phyloP scores from a whole-genome alignment of 2,329 filamentous ascomycete species.

The Pseudogymnoascus sp. region DNA sequence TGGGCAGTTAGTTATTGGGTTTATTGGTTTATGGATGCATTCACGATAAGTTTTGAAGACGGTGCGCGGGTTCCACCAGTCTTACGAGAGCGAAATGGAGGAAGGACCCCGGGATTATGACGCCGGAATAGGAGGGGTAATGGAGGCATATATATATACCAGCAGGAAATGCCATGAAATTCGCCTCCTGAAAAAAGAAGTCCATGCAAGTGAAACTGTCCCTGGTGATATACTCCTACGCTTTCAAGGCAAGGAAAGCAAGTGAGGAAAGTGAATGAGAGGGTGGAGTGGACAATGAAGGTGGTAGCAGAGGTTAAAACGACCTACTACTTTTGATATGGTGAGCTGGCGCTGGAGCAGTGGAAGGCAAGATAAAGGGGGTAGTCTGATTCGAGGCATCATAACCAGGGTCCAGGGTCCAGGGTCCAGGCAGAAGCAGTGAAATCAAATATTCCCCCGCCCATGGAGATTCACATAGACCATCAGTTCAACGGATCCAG shows the following conservation, averaged over 20 bases:
- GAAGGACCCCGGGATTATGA: not conserved
- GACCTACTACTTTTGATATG: not conserved
- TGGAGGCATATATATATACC: not conserved
- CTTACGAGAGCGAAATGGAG: not conserved
- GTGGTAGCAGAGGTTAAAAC: not conserved
- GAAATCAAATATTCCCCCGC: not conserved
- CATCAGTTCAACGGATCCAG: not conserved
- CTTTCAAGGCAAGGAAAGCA: not conserved
- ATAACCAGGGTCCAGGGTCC: not conserved
- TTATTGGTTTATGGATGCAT: not conserved
- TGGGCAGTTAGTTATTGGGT: not conserved
- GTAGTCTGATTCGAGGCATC: not conserved
- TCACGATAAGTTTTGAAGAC: not conserved
- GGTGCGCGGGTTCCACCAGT: not conserved
- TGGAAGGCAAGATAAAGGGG: not conserved
- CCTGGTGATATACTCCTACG: not conserved
- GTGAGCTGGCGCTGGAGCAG: not conserved
- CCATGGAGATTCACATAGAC: not conserved
- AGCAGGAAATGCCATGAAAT: not conserved
- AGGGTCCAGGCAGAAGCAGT: not conserved
- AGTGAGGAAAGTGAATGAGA: not conserved
- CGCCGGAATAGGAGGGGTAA: not conserved
- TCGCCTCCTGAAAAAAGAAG: not conserved
- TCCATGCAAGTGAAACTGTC: not conserved
- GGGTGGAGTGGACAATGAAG: not conserved